Percentiles rank a stretch among this genome's conserved stretches.
These are phyloP conservation scores for Mariannaea sp. DNA, from an alignment of 2,329 filamentous ascomycete species.

Conservation along the genomic window DNA sequence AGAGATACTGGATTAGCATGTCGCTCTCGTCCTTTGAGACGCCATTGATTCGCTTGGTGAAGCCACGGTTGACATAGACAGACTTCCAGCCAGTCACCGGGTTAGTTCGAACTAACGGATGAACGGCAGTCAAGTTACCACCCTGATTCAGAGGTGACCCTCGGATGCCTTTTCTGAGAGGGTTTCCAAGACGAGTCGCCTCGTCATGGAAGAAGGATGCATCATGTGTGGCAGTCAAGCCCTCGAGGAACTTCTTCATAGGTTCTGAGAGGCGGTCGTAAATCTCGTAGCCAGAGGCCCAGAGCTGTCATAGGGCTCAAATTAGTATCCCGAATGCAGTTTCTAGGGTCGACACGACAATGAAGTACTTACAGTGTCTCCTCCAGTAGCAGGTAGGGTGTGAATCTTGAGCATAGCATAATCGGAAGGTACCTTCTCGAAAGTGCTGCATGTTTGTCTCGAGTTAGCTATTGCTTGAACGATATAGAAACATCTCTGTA, in stretches of 20 bases:
- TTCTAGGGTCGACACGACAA: background rate
- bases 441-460: conserved; percentile 47
- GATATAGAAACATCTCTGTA: no score
- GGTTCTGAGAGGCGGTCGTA: conserved; percentile 59
- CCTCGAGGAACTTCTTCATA: conserved; percentile 53
- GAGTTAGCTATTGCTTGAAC: conserved; percentile 15
- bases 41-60: conserved; percentile 60
- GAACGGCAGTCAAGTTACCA: conserved; percentile 52
- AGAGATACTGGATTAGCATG: conserved; percentile 53
- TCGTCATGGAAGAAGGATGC: conserved; percentile 57
- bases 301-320: conserved; percentile 52
- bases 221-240: conserved; percentile 53
- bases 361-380: conserved; percentile 53
- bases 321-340: conserved; percentile 39
- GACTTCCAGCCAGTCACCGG: conserved; percentile 64
- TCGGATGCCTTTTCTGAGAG: conserved; percentile 49
- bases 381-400: conserved; percentile 59
- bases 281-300: conserved; percentile 65
- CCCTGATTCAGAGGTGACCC: conserved; percentile 64
- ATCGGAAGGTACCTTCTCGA: conserved; percentile 63
- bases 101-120: conserved; percentile 63
- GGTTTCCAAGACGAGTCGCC: conserved; percentile 52
- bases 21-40: conserved; percentile 60
- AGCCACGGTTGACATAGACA: conserved; percentile 55
- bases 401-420: conserved; percentile 65